A percentile compares a stretch with the other conserved stretches of the same genome.
phyloP scores from a whole-genome alignment of 169 alveolate species.

The Plasmodium falciparum region DNA sequence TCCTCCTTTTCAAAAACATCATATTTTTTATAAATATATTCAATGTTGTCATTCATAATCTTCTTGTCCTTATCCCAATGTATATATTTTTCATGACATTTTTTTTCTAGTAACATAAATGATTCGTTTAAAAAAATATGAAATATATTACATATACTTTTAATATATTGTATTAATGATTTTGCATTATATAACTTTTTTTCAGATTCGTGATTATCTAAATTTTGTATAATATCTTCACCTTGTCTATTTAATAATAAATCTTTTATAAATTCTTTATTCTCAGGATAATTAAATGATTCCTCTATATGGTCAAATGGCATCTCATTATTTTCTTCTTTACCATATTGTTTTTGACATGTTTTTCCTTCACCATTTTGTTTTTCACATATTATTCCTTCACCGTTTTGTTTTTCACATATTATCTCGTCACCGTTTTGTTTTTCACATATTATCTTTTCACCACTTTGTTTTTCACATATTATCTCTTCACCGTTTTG shows the following conservation, averaged over 20 bases:
- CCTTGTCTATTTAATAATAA: conserved; percentile 8
- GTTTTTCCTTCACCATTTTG: too few species aligned
- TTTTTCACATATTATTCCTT: too few species aligned
- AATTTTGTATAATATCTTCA: neutral
- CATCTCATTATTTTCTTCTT: too few species aligned
- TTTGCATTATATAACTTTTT: conserved; percentile 2
- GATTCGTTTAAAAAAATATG: conserved; percentile 13
- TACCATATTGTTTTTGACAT: too few species aligned
- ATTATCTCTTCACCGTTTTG: too few species aligned
- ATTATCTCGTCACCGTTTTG: too few species aligned
- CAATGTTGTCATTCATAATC: neutral
- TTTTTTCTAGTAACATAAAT: conserved; percentile 9
- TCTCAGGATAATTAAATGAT: neutral
- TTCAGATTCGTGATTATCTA: neutral
- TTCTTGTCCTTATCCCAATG: neutral
- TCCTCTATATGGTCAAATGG: too few species aligned
- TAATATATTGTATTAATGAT: conserved; percentile 11
- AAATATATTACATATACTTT: conserved; percentile 13
- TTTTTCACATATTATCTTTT: too few species aligned
- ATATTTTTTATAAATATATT: conserved; percentile 22
- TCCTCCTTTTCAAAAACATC: conserved; percentile 14
- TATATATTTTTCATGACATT: conserved; percentile 3
- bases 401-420: too few species aligned
- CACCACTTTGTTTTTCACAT: too few species aligned
- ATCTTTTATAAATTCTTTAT: conserved; percentile 7